These are phyloP conservation scores for Ophiosphaerella korrae DNA, from an alignment of 2,329 filamentous ascomycete genomes.

Conservation along the genomic window DNA sequence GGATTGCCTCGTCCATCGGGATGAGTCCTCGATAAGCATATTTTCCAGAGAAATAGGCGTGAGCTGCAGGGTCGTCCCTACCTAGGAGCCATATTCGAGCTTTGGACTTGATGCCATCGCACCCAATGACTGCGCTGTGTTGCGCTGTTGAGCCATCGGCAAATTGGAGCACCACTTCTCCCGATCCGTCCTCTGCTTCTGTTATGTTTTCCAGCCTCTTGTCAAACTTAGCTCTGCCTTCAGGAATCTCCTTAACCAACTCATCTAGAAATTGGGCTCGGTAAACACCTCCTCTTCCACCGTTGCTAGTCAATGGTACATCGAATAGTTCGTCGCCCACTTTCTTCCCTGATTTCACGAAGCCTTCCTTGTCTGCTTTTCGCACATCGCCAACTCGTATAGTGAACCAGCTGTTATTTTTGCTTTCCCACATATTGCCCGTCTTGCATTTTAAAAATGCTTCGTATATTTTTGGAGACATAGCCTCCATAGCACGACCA, in stretches of 20 bases:
- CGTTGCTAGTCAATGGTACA: constrained; percentile 24
- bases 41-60: constrained; percentile 61
- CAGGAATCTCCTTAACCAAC: constrained; percentile 55
- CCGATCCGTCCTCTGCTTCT: constrained; percentile 36
- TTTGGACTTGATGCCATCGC: constrained; percentile 68
- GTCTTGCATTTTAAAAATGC: constrained; percentile 53
- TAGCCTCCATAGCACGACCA: constrained; percentile 59
- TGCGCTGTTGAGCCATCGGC: constrained; percentile 54
- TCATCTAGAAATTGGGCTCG: constrained; percentile 58
- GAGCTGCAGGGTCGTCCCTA: constrained; percentile 46
- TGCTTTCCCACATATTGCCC: constrained; percentile 39
- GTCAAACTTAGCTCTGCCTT: constrained; percentile 50
- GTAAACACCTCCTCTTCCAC: constrained; percentile 49
- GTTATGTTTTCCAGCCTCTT: constrained; percentile 46
- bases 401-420: constrained; percentile 36
- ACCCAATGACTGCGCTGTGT: constrained; percentile 62
- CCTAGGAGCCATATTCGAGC: constrained; percentile 62
- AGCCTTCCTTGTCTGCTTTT: constrained; percentile 37
- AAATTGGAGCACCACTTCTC: constrained; percentile 49
- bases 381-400: constrained; percentile 40
- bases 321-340: constrained; percentile 40
- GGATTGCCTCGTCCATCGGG: constrained; percentile 61
- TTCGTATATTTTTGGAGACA: constrained; percentile 50
- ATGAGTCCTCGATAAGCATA: constrained; percentile 68
- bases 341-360: constrained; percentile 33